Base-by-base conservation (phyloP, 768 basidiomycete genomes). In the Trametes elegans region DNA sequence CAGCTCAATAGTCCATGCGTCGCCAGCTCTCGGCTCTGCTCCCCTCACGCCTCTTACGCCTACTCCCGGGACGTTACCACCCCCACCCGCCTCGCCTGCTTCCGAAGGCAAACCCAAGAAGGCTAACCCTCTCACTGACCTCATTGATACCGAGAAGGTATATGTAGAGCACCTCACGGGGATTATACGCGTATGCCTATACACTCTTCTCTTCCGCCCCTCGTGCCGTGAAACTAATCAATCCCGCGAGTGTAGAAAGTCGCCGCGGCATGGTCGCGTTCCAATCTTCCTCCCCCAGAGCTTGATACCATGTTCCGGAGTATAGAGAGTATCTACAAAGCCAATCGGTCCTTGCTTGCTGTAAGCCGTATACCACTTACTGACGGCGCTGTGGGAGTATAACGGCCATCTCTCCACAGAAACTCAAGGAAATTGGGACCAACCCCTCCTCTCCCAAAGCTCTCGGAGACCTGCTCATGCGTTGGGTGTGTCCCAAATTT, bases 251-350 rank as follows among this genome's bases (percentile, higher is more conserved):
- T 50, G 14, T 67, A 98, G 94, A 93, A 90, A 83, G 90, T 97
- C 5, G 97, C 97, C 9, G 87, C 88, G n/a, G 97, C 97, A 44
- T 99, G 97, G 97, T 97, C 95, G 9, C 78, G 93, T 36, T 82
- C 85, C 35, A 98, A 98, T 70, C 85, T 99, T 34, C 97, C 97
- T 16, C 97, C 97, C 14, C 82, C 82, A 7, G 88, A 91, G 61
- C 79, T 99, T 27, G 97, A 99, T 71, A 72, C 79, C 48, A 96
- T 98, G 90, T 99, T 99, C 72, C 79, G 97, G 60, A 86, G 87
- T 62, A 84, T 98, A 47, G 97, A 99, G 71, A 81, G 80, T 21
- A 84, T 98, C 18, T 99, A 94, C 76, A 90, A 93, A 70, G 89
- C 92, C 19, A 98, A 94, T 73, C 84, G 93, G 52, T 71, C 77